Base-by-base conservation (phyloP, 176 grass and related monocot genomes). In the Metroxylon sagu region DNA sequence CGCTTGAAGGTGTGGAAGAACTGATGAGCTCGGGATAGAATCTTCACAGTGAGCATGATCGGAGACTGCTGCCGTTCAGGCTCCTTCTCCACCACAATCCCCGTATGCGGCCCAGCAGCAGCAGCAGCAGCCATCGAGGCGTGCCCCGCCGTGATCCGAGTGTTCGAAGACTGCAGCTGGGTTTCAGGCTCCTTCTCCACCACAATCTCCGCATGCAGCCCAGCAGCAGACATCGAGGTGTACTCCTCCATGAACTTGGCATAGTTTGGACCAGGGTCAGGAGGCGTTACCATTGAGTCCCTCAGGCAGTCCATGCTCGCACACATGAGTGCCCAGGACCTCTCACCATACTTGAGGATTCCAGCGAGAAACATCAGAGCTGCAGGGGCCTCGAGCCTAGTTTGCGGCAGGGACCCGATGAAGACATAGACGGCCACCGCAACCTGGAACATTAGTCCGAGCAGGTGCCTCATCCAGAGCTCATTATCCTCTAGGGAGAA, bases 401-500 rank as follows among this genome's bases (percentile, higher is more conserved):
- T 25, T 5, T 10, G 19, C 2, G 25, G 26, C 1, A 29, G 14
- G 4, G 60, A 28, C 0, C 71, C 65, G 19, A 18, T 5, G 71
- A 87, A 82, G 48, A 79, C 77, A 56, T 78, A 67, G 5, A 0
- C 4, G 1, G 84, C 79, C 12, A 76, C 66, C 59, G 71, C 52
- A 68, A 82, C 61, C 75, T 87, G 79, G 53, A 82, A 82, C 18
- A 75, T 66, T 23, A 87, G 75, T 18, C 79, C 79, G 10, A 87
- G 61, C 18, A 87, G 43, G 66, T 87, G 84, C 7, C 78, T 71
- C 5, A 57, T 56, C 79, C 81, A 70, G 2, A 87, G 77, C 76
- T 88, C 64, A 60, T 85, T 72, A 70, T 81, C 89, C 54, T 88
- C 26, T 0, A 94, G 15, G 0, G 84, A 79, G 61, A 81, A 88